Evolutionary conservation across 2,329 filamentous ascomycete species (phyloP).

Genomic region (Trichoderma sp.): DNA sequence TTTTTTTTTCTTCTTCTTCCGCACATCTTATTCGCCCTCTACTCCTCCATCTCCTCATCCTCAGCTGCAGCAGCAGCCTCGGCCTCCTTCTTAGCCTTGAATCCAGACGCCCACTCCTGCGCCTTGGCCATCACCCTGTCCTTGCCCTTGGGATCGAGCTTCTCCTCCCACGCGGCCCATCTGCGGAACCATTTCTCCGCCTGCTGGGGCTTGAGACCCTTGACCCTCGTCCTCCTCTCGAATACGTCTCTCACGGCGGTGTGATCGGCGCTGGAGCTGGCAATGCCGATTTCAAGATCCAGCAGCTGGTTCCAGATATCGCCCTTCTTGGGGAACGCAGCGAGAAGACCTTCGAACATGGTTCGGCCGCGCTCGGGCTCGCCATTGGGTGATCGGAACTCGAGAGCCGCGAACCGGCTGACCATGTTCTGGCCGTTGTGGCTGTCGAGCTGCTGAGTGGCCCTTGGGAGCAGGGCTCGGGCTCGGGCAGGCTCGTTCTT

Average conservation of each 20-base stretch:
- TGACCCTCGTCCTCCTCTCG: constrained; percentile 71
- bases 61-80: constrained; percentile 39
- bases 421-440: constrained; percentile 69
- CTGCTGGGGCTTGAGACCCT: constrained; percentile 76
- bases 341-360: constrained; percentile 85
- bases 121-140: constrained; percentile 72
- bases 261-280: constrained; percentile 52
- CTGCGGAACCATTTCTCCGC: constrained; percentile 88
- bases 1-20: neutral
- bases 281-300: constrained; percentile 73
- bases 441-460: constrained; percentile 76
- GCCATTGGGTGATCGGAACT: constrained; percentile 81
- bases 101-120: constrained; percentile 65
- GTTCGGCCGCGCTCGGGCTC: constrained; percentile 91
- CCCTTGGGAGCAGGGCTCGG: constrained; percentile 76
- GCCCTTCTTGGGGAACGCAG: constrained; percentile 82
- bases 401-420: constrained; percentile 85
- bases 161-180: constrained; percentile 88
- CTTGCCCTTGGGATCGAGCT: constrained; percentile 64
- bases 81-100: constrained; percentile 49
- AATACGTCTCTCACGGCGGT: constrained; percentile 73
- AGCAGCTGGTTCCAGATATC: constrained; percentile 93
- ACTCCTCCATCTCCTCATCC: constrained; percentile 42
- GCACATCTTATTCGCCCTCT: neutral
- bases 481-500: constrained; percentile 69